Conservation (phyloP, 352 stramenopile genomes). For the Pythium sp. region DNA sequence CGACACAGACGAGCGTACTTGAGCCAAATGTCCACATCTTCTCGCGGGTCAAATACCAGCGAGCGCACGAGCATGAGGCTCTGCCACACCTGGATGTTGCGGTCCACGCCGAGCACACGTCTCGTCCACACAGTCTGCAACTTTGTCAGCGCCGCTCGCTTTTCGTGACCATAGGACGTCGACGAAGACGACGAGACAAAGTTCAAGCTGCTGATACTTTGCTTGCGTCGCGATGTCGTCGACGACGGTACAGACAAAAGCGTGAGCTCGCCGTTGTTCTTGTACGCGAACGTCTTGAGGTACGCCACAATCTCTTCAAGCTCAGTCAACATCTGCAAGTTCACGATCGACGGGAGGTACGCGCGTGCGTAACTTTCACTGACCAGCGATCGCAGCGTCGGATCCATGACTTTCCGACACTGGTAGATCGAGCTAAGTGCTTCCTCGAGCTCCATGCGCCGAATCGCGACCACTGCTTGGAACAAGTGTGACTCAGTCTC, state of each 20-base stretch:
- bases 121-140: conserved; percentile 82
- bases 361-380: conserved; percentile 96
- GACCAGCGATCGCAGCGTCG: conserved; percentile 96
- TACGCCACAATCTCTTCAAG: conserved; percentile 91
- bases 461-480: conserved; percentile 92
- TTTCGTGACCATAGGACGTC: conserved; percentile 71
- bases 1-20: conserved; percentile 92
- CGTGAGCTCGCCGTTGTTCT: conserved; percentile 78
- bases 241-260: conserved; percentile 50
- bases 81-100: conserved; percentile 93
- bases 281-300: conserved; percentile 72
- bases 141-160: conserved; percentile 66
- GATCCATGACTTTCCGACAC: conserved; percentile 95
- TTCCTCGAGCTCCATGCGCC: conserved; percentile 91
- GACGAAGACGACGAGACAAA: conserved; percentile 75
- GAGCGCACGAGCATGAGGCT: conserved; percentile 95
- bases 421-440: conserved; percentile 92
- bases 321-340: conserved; percentile 97
- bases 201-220: conserved; percentile 80
- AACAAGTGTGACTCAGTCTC: conserved; percentile 83
- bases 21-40: conserved; percentile 93
- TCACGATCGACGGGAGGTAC: conserved; percentile 96
- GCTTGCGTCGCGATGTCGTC: conserved; percentile 45
- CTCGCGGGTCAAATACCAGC: conserved; percentile 85
- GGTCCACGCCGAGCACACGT: conserved; percentile 93